Percentiles rank a stretch among this genome's conserved stretches.
Evolutionary conservation across 345 rosid genomes (phyloP).

Genomic region (Dimocarpus longan): DNA sequence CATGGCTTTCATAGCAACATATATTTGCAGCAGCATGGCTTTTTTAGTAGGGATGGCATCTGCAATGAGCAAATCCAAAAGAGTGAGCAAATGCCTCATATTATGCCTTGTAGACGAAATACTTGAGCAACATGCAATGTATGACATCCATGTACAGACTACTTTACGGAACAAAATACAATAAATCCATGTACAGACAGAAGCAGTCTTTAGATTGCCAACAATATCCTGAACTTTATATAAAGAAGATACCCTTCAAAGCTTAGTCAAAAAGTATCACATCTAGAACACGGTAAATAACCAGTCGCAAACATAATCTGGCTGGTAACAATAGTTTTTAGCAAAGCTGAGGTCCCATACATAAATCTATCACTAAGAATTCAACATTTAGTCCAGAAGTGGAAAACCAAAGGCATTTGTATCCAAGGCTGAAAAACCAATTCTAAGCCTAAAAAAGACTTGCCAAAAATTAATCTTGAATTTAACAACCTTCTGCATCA

Average conservation of each 20-base stretch:
- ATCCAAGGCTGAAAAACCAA: not conserved
- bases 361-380: not conserved
- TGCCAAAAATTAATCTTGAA: not conserved
- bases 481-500: not conserved
- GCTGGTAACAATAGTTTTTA: too few species aligned
- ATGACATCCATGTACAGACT: not conserved
- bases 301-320: too few species aligned
- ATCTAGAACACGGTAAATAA: too few species aligned
- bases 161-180: not conserved
- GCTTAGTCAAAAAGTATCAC: not conserved
- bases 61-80: constrained; percentile 36
- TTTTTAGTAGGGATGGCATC: constrained; percentile 88
- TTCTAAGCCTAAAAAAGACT: not conserved
- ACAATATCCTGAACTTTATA: not conserved
- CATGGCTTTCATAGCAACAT: constrained; percentile 94
- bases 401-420: not conserved
- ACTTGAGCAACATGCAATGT: not conserved
- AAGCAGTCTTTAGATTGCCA: not conserved
- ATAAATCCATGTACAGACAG: not conserved
- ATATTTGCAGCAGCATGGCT: constrained; percentile 88
- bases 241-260: not conserved
- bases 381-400: not conserved
- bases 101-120: not conserved
- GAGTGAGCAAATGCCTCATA: constrained; percentile 13
- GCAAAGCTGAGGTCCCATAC: too few species aligned